A percentile compares a stretch with the other conserved stretches of the same genome.
Evolutionary conservation across 2,329 filamentous ascomycete genomes (phyloP).

Genomic region (Didymella arachidicola): DNA sequence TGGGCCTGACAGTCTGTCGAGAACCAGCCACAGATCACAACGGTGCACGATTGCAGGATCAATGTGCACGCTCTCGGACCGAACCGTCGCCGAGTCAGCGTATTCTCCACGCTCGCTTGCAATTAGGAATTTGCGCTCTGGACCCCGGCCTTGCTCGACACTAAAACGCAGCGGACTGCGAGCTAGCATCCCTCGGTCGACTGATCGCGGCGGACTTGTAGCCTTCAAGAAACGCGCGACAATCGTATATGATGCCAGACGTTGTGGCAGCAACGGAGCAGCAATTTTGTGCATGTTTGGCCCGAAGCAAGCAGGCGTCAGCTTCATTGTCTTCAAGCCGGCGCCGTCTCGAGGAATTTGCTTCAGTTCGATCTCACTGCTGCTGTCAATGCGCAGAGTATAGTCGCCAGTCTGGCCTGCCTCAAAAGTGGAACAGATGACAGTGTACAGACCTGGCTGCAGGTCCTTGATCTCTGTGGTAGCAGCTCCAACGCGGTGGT

Average conservation of each 20-base stretch:
- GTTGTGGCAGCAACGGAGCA: constrained; percentile 58
- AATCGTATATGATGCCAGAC: constrained; percentile 69
- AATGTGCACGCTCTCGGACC: constrained; percentile 78
- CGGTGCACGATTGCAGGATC: constrained; percentile 65
- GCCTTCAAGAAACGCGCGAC: constrained; percentile 57
- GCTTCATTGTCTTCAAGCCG: constrained; percentile 70
- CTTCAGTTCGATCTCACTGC: constrained; percentile 62
- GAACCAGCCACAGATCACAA: constrained; percentile 77
- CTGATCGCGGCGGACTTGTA: constrained; percentile 38
- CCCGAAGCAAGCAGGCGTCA: constrained; percentile 63
- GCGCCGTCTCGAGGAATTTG: constrained; percentile 76
- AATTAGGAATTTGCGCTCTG: constrained; percentile 70
- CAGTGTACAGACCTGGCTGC: constrained; percentile 78
- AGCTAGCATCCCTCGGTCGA: constrained; percentile 38
- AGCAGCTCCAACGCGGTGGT: constrained; percentile 83
- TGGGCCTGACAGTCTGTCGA: constrained; percentile 77
- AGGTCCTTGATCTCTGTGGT: constrained; percentile 69
- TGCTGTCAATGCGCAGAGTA: constrained; percentile 75
- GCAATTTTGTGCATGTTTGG: constrained; percentile 62
- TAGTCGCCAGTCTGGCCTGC: constrained; percentile 78
- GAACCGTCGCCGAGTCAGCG: constrained; percentile 70
- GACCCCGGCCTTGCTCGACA: constrained; percentile 75
- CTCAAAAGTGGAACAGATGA: constrained; percentile 92
- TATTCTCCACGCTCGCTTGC: constrained; percentile 77
- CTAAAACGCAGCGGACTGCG: constrained; percentile 70